Conservation (phyloP, 2,329 filamentous ascomycete genomes). For the Talaromyces sp. region DNA sequence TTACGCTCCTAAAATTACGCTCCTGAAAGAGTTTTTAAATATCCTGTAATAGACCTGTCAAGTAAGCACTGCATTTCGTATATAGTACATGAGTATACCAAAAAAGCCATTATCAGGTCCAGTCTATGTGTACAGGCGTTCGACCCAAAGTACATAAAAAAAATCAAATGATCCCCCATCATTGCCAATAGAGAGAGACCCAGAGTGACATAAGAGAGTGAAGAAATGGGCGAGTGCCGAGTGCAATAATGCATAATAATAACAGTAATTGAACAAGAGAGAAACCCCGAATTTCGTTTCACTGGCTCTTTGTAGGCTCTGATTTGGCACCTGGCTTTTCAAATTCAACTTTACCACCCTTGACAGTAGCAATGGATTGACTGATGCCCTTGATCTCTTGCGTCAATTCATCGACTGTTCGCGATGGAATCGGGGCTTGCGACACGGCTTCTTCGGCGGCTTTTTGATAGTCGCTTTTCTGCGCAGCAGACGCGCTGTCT, state of each 20-base stretch:
- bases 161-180: background rate
- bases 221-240: background rate
- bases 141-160: background rate
- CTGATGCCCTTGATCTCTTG: conserved; percentile 23
- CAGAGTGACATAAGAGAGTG: background rate
- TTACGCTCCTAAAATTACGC: too few species aligned
- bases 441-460: conserved; percentile 19
- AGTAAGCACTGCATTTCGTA: background rate
- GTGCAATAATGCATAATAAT: background rate
- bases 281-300: background rate
- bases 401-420: conserved; percentile 21
- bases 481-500: conserved; percentile 7
- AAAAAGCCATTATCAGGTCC: background rate
- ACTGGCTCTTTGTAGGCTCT: conserved; percentile 2
- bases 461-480: conserved; percentile 15
- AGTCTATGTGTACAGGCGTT: background rate
- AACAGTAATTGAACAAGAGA: background rate
- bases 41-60: background rate
- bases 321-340: conserved; percentile 29
- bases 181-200: background rate
- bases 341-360: conserved; percentile 63
- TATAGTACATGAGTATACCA: background rate
- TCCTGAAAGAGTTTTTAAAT: background rate
- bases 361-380: conserved; percentile 48
- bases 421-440: conserved; percentile 19